Conservation (phyloP, 345 rosid species). For the Passiflora organensis region DNA sequence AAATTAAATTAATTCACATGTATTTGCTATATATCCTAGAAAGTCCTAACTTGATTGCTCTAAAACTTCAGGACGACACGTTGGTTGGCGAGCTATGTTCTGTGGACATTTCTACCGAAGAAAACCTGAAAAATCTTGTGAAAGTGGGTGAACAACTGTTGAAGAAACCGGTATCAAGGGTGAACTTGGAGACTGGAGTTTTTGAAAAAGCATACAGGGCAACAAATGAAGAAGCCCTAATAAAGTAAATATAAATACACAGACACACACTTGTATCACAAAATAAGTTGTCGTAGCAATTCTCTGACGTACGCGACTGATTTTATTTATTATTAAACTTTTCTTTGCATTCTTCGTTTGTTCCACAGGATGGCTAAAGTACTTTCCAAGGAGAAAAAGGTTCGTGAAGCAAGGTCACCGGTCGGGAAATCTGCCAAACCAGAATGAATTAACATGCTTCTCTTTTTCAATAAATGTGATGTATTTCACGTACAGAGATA, state of each 20-base stretch:
- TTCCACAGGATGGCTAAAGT: conserved; percentile 53
- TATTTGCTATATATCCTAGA: too few species aligned
- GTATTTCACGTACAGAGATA: too few species aligned
- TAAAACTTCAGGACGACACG: too few species aligned
- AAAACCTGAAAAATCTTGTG: conserved; percentile 38
- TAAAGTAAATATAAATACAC: conserved; percentile 21
- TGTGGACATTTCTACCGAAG: conserved; percentile 49
- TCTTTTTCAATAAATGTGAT: too few species aligned
- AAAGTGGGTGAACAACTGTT: conserved; percentile 45
- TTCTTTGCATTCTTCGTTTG: background rate
- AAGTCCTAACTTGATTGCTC: too few species aligned
- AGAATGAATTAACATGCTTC: too few species aligned
- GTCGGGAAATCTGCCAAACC: conserved; percentile 2
- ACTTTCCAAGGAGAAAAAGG: conserved; percentile 53
- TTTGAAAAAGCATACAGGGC: conserved; percentile 26
- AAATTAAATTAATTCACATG: too few species aligned
- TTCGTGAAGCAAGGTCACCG: conserved; percentile 39
- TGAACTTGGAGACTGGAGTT: conserved; percentile 43
- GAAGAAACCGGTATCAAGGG: conserved; percentile 45
- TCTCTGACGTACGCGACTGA: background rate
- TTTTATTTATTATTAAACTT: background rate
- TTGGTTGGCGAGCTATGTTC: conserved; percentile 50
- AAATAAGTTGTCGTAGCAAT: background rate
- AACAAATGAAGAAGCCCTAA: conserved; percentile 57
- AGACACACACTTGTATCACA: background rate